Evolutionary conservation across 371 early-diverging fungal genomes (phyloP).

Genomic region (Batkoa obscura): DNA sequence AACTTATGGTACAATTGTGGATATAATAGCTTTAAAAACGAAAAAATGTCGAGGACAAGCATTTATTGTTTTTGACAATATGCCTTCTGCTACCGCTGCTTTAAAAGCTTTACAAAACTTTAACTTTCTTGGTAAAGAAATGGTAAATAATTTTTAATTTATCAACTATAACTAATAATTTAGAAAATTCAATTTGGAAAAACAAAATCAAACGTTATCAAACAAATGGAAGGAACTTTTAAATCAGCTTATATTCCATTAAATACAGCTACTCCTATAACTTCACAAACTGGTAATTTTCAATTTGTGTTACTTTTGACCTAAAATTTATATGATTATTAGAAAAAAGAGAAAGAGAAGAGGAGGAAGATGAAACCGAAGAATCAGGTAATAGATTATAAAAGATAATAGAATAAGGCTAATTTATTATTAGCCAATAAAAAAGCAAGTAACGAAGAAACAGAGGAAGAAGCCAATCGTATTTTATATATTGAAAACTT

Average conservation of each 20-base stretch:
- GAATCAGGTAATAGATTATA: neutral
- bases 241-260: neutral
- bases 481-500: slow-evolving; percentile 82
- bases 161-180: neutral
- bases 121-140: slow-evolving; percentile 43
- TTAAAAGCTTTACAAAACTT: slow-evolving; percentile 55
- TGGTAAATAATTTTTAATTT: slow-evolving; percentile 27
- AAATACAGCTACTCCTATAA: neutral
- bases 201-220: neutral
- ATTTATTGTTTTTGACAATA: slow-evolving; percentile 66
- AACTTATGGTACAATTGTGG: slow-evolving; percentile 61
- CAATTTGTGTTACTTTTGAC: neutral
- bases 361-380: neutral
- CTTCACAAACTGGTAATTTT: neutral
- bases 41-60: slow-evolving; percentile 80
- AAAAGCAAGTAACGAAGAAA: neutral
- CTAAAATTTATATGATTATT: neutral
- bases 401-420: neutral
- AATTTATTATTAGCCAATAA: neutral
- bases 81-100: slow-evolving; percentile 49
- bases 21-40: slow-evolving; percentile 53
- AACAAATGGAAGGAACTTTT: neutral
- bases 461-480: slow-evolving; percentile 21
- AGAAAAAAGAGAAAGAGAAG: neutral
- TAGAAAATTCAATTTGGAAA: slow-evolving; percentile 55